Evolutionary conservation across 2,329 filamentous ascomycete species (phyloP), one percentile per base, ranked within the genome.

Genomic region (Drechslera avenae): DNA sequence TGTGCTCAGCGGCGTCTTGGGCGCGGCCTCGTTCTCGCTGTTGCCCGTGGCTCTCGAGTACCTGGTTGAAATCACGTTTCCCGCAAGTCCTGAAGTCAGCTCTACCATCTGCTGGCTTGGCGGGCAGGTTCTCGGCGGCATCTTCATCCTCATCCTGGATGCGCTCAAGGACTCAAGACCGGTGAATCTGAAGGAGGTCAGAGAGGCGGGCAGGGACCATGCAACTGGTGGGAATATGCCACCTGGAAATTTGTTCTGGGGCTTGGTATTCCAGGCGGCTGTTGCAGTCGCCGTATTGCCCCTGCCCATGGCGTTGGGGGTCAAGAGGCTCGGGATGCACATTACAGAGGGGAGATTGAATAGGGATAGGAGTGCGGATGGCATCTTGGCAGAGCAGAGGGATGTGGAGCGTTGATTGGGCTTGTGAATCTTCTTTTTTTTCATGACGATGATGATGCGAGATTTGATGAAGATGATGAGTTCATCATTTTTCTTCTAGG

Each of bases 1-100:
- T 67, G 80, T 88, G 45, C 82, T 96, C 13, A 84, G 90, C 58
- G 84, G 87, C 2, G 56, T 95, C 13, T 79, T 96, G 3, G 94
- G 94, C 36, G 91, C 91, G 1, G 78, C 90, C 0, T 86, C 83
- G 8, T 97, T 97, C 75, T 82, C 82, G 16, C 77, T 97, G 3
- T 81, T 97, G 1, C 94, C 94, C 3, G 83, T 96, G 31, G 89
- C 86, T 5, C 82, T 97, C 41, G 94, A 99, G 74, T 91, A 89
- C 62, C 78, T 97, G 13, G 89, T 90, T 43, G 91, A 97, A 72
- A 83, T 96, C 52, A 91, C 89, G 4, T 90, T 94, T 66, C 94
- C 94, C 0, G 85, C 95, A 19, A 87, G 86, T 33, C 92, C 94
- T 0, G 93, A 96, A 74, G 83, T 97, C 36, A 90, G 89, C 1